Base-by-base conservation (phyloP, 2,329 filamentous ascomycete species). In the Xylaria sp. region DNA sequence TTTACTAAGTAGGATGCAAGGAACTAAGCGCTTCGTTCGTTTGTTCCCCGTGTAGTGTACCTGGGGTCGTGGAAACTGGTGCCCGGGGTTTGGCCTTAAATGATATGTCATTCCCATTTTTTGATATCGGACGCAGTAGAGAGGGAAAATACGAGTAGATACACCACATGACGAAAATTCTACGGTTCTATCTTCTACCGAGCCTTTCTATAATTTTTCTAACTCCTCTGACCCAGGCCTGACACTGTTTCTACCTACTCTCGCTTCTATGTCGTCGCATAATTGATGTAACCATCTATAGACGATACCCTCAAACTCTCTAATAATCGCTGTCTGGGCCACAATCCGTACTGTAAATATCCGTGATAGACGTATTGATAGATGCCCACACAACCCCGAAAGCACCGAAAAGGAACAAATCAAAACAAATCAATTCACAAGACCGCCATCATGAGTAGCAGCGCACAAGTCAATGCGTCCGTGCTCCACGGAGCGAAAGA, bases 401-500 rank as follows among this genome's bases (percentile, higher is more conserved):
- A 40, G 37, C 37, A n/a, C 16, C 18, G n/a, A n/a, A 44, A 6
- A 16, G 16, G 6, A 44, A 44, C 40, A n/a, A 44, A 44, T 5
- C 21, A 23, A 21, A 32, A 35, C 3, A 21, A 54, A 21, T 29
- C 12, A 51, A 27, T 29, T n/a, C n/a, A 47, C 18, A 29, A 44
- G n/a, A 13, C n/a, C n/a, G 2, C 5, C 62, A 63, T 13, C 53
- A 72, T 71, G 66, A 58, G 58, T 40, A 65, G 44, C 32, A 44
- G 5, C 9, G 63, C 57, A 27, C 68, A 71, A 62, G 66, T 72
- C 4, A 47, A 81, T 71, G 85, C 86, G 21, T 88, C 86, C 21
- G 85, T 88, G 64, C 82, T 88, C n/a, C 82, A 87, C 71, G 86
- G 83, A 18, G 82, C 81, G 57, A 82, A 81, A 71, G 84, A 87